These are phyloP conservation scores for Leccinum solheimii DNA, from an alignment of 1,284 basidiomycete species.

Conservation along the genomic window DNA sequence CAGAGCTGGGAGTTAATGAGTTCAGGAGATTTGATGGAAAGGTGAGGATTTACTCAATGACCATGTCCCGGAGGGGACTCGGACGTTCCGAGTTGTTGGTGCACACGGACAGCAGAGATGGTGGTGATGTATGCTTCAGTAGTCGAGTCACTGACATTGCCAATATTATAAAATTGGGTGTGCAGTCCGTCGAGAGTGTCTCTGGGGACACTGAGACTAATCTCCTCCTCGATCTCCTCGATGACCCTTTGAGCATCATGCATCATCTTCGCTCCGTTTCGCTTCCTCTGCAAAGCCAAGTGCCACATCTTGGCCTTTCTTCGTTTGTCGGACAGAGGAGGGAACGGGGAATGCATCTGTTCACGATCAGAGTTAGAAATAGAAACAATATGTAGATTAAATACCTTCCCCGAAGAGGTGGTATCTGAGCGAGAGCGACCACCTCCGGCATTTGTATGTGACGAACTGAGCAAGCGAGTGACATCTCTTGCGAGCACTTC, in stretches of 20 bases:
- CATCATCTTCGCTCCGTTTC: not conserved
- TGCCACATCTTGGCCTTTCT: constrained; percentile 3
- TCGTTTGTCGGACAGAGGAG: not conserved
- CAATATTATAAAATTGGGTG: not conserved
- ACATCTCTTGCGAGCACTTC: not conserved
- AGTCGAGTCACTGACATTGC: not conserved
- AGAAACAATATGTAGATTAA: not conserved
- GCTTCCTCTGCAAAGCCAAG: not conserved
- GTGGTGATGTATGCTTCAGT: not conserved
- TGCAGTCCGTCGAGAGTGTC: not conserved
- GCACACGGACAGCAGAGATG: not conserved
- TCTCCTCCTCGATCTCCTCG: constrained; percentile 1
- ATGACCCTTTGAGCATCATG: not conserved
- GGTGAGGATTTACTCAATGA: not conserved
- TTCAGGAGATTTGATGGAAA: not conserved
- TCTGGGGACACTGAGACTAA: not conserved
- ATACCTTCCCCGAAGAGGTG: not conserved
- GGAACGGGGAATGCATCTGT: not conserved
- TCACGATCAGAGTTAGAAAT: not conserved
- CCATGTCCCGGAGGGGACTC: not conserved
- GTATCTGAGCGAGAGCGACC: not conserved
- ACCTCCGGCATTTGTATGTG: not conserved
- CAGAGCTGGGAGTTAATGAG: not conserved
- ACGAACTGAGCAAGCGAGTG: not conserved
- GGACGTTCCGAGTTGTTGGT: not conserved